A percentile compares a stretch with the other conserved stretches of the same genome.
phyloP scores from a whole-genome alignment of 2,329 filamentous ascomycete species.

The Mollisiaceae sp. region DNA sequence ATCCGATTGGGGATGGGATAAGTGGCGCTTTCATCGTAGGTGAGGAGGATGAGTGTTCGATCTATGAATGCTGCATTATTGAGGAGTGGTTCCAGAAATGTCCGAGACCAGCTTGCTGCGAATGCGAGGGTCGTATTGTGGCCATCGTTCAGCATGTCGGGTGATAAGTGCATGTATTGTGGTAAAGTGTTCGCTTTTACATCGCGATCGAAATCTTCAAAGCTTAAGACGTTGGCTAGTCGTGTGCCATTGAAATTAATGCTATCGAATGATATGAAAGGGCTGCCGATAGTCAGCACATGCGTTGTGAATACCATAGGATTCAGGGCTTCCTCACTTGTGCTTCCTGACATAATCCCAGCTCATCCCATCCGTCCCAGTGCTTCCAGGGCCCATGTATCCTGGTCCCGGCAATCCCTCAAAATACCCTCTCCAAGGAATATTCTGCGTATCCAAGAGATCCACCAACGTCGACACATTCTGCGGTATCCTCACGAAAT shows the following conservation, averaged over 20 bases:
- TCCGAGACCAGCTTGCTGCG: conserved; percentile 56
- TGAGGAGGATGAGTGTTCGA: conserved; percentile 59
- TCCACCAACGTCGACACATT: conserved; percentile 55
- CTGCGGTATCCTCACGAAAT: conserved; percentile 48
- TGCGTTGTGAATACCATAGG: neutral
- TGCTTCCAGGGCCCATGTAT: conserved; percentile 51
- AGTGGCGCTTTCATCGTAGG: conserved; percentile 62
- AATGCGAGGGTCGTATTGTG: conserved; percentile 61
- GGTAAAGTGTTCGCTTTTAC: conserved; percentile 60
- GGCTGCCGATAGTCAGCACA: conserved; percentile 24
- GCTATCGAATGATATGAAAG: conserved; percentile 58
- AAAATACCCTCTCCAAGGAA: conserved; percentile 53
- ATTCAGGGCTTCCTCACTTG: conserved; percentile 33
- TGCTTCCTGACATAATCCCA: conserved; percentile 45
- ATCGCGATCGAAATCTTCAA: conserved; percentile 65
- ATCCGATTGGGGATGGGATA: conserved; percentile 59
- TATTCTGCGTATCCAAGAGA: conserved; percentile 48
- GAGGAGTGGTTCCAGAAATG: conserved; percentile 59
- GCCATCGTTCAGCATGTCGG: conserved; percentile 69
- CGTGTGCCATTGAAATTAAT: conserved; percentile 55
- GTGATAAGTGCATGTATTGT: conserved; percentile 68
- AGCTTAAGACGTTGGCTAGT: conserved; percentile 64
- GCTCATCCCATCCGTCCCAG: conserved; percentile 40
- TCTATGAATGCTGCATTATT: conserved; percentile 56
- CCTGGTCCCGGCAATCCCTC: conserved; percentile 53